Evolutionary conservation across 1,139 yeast species (phyloP).

Genomic region (Yamadazyma buinensis): DNA sequence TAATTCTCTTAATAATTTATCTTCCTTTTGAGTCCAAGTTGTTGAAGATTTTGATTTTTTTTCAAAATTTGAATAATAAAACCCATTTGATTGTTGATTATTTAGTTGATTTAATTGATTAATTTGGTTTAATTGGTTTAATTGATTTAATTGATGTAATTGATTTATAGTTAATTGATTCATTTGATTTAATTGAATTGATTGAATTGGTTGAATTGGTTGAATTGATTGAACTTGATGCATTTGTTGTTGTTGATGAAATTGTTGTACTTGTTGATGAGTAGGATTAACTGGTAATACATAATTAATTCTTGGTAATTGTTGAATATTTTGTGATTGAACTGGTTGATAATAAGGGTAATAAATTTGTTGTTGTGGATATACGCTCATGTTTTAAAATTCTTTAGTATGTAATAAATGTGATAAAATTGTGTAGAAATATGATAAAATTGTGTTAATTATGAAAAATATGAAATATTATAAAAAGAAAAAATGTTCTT

Average conservation of each 20-base stretch:
- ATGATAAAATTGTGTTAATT: too few relatives aligned
- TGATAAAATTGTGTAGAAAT: too few relatives aligned
- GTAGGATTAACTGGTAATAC: too few relatives aligned
- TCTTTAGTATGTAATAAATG: too few relatives aligned
- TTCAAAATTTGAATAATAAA: conserved; percentile 12
- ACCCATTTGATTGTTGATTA: neutral
- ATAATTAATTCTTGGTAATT: neutral
- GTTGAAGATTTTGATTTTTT: conserved; percentile 29
- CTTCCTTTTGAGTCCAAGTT: conserved; percentile 41
- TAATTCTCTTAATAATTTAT: conserved; percentile 32
- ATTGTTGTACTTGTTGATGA: too few relatives aligned
- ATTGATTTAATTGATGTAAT: neutral
- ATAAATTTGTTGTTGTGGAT: too few relatives aligned
- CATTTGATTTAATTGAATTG: neutral
- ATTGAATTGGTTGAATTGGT: neutral
- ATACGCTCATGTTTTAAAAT: too few relatives aligned
- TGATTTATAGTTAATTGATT: neutral
- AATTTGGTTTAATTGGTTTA: neutral
- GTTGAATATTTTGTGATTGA: too few relatives aligned
- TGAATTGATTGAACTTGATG: neutral
- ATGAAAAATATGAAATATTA: too few relatives aligned
- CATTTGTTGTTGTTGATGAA: too few relatives aligned
- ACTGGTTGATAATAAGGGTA: too few relatives aligned
- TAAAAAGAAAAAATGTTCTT: too few relatives aligned
- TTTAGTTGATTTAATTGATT: conserved; percentile 1